Conservation (phyloP, 352 stramenopile species). For the Pythium dissimile region DNA sequence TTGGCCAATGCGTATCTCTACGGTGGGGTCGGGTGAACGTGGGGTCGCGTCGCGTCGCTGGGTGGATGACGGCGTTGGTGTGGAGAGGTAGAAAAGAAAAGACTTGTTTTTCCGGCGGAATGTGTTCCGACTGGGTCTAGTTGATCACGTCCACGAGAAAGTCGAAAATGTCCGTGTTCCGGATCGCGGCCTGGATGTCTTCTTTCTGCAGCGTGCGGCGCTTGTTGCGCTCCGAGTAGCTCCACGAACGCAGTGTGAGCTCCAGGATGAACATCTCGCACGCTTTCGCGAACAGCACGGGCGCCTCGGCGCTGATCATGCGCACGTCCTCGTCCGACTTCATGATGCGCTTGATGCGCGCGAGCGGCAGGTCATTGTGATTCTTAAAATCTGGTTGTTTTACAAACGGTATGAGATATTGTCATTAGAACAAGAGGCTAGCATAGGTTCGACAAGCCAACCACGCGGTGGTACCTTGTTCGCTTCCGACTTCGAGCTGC, state of each 20-base stretch:
- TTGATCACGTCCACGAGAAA: conserved; percentile 97
- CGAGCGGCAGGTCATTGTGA: conserved; percentile 97
- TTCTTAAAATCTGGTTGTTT: conserved; percentile 95
- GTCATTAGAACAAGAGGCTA: background rate
- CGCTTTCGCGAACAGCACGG: conserved; percentile 98
- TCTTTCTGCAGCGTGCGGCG: conserved; percentile 97
- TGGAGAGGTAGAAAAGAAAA: too few species aligned
- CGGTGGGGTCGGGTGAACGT: too few species aligned
- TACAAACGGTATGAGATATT: background rate
- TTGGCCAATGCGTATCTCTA: conserved; percentile 6
- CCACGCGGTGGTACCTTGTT: conserved; percentile 75
- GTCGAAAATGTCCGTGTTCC: conserved; percentile 99
- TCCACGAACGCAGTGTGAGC: conserved; percentile 93
- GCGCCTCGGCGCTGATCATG: conserved; percentile 98
- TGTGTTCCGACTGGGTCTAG: conserved; percentile 43
- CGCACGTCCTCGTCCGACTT: conserved; percentile 93
- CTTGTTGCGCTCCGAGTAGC: conserved; percentile 88
- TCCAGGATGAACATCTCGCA: conserved; percentile 99
- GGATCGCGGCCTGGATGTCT: conserved; percentile 97
- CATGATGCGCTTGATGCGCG: conserved; percentile 96
- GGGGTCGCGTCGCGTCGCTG: background rate
- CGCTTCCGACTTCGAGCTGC: conserved; percentile 88
- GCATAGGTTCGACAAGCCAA: background rate
- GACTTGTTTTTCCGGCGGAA: too few species aligned
- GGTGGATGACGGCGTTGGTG: too few species aligned